Base-by-base conservation (phyloP, 106 monocot genomes). In the Hemerocallis citrina region DNA sequence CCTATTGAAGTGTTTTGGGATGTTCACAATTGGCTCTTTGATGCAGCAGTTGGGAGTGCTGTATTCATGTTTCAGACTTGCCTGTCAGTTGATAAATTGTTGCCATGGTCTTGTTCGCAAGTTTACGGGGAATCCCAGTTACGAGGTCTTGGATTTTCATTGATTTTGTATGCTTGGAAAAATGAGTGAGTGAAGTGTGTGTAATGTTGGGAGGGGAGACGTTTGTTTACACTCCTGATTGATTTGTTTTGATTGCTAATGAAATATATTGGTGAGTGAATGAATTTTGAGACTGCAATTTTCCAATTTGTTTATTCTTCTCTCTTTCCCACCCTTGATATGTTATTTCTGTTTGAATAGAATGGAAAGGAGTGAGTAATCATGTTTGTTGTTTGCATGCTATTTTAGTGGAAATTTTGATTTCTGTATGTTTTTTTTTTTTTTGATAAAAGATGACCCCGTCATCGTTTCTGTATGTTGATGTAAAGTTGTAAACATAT, bases 1-100 rank as follows among this genome's bases (percentile, higher is more conserved):
- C 87, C 92, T 0, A 81, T 92, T 13, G 87, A 92, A 64, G 84
- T 92, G 55, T 74, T 87, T 24, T 92, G 92, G 92, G 92, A 92
- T 62, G 87, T 87, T 0, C 87, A 92, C 55, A 76, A 68, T 54
- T 87, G 86, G 92, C 73, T 92, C 8, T 92, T 92, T 40, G 87
- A 75, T 34, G 15, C 83, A 1, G 57, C 75, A 0, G 15, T 52
- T 31, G 75, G 67, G 21, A 75, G 35, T 57, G 92, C 84, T 0
- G 71, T 87, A 7, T 92, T 92, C 63, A 81, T 92, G 92, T 92
- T 92, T 48, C 87, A 87, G 43, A 78, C 84, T 8, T 69, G 63
- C 22, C 45, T 74, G 7, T 80, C 83, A 1, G 47, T 60, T 0
- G 87, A 76, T 15, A 78, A 87, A 43, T 31, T 78, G 34, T 31